Evolutionary conservation across 441 rosid species (phyloP), one percentile per base, ranked within the genome.

Genomic region (Croton setiger): DNA sequence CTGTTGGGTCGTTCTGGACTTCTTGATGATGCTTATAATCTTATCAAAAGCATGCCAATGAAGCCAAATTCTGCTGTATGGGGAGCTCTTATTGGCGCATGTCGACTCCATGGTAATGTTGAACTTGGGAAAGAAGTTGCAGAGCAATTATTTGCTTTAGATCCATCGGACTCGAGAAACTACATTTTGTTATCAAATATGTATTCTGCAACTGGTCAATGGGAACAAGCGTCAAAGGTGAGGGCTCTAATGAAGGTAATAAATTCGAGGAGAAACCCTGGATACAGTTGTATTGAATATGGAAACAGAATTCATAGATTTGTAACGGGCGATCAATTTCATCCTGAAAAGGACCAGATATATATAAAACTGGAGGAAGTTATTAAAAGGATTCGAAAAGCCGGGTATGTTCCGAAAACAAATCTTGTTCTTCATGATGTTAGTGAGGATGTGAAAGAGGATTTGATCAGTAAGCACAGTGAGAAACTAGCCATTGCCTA

Each of bases 401-500:
- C 77, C 3, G 97, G 96, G 2, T 79, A 81, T 60, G 67, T 72
- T 12, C 83, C 97, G 0, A 87, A 87, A 79, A 85, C 93, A 23
- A 86, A 83, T 61, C 79, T 79, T 37, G 93, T 84, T 73, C 75
- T 91, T 72, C 97, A 85, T 63, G 91, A 87, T 65, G 66, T 89
- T 68, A 87, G 84, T 70, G 83, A 83, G 27, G 86, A 84, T 66
- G 85, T 82, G 74, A 88, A 86, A 83, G 88, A 86, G 80, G 70
- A 81, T 36, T 75, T 77, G 52, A 72, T 93, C 79, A 77, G 85
- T 35, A 85, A 87, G 62, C 97, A 93, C 68, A 93, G 93, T 56
- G 96, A 93, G 81, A 93, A 91, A 82, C 84, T 91, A 58, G 98
- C 97, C 6, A 87, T 91, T 54, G 93, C 86, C 1, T 93, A 74